A percentile compares a stretch with the other conserved stretches of the same genome.
Conservation (phyloP, 1,284 basidiomycete species). For the Hemileia vastatrix region DNA sequence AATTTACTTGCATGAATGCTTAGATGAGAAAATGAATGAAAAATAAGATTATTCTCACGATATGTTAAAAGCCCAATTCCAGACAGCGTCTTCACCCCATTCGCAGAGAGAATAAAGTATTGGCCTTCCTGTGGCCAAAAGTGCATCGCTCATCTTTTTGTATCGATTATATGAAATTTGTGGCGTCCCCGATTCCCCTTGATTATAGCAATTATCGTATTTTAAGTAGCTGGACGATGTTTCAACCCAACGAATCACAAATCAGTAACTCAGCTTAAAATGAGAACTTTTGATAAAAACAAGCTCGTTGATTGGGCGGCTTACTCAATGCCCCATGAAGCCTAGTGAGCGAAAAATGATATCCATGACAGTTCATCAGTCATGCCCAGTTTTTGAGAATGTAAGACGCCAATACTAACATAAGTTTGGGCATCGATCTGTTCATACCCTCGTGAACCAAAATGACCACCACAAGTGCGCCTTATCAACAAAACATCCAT, state of each 20-base stretch:
- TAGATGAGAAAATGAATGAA: too few relatives aligned
- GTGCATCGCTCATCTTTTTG: constrained; percentile 51
- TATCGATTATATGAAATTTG: constrained; percentile 49
- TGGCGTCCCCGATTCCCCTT: constrained; percentile 48
- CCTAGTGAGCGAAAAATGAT: constrained; percentile 34
- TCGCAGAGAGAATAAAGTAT: constrained; percentile 54
- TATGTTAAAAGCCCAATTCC: constrained; percentile 47
- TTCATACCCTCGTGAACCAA: constrained; percentile 50
- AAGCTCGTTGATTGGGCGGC: too few relatives aligned
- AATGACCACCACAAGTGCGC: constrained; percentile 48
- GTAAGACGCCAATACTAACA: neutral
- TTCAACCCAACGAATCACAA: neutral
- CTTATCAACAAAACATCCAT: neutral
- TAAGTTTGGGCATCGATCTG: constrained; percentile 48
- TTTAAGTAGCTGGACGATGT: constrained; percentile 4
- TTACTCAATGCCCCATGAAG: constrained; percentile 49
- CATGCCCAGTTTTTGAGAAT: neutral
- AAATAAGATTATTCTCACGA: constrained; percentile 6
- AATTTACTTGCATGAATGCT: too few relatives aligned
- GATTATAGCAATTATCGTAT: constrained; percentile 42
- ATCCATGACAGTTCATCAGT: too few relatives aligned
- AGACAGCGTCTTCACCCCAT: constrained; percentile 51
- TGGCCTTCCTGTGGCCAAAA: constrained; percentile 48
- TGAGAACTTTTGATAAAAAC: too few relatives aligned
- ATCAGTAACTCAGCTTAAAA: neutral